These are phyloP conservation scores for Metahyphopichia silvanorum DNA, from an alignment of 805 yeast genomes.

Conservation along the genomic window DNA sequence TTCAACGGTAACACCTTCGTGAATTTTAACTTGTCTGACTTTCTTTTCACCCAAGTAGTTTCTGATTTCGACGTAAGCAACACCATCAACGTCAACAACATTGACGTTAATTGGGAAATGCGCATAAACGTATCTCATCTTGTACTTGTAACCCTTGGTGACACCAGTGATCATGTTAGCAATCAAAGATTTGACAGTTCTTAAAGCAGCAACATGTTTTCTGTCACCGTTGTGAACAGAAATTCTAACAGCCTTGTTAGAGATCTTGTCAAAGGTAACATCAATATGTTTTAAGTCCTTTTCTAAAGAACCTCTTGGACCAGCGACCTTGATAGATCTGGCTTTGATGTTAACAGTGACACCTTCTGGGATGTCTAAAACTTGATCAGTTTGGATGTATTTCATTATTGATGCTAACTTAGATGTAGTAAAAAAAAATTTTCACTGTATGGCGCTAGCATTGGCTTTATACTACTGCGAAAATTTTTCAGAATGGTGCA, in stretches of 20 bases:
- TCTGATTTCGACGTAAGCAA: constrained; percentile 87
- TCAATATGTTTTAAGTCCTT: constrained; percentile 93
- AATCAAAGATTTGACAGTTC: constrained; percentile 96
- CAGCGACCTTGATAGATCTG: constrained; percentile 84
- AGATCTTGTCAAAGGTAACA: constrained; percentile 83
- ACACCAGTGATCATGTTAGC: constrained; percentile 97
- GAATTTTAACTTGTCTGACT: constrained; percentile 83
- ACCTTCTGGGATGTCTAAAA: constrained; percentile 84
- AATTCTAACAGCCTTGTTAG: constrained; percentile 73
- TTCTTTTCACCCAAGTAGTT: constrained; percentile 99
- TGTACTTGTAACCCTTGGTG: constrained; percentile 98
- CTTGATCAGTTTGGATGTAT: constrained; percentile 85
- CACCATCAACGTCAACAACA: constrained; percentile 75
- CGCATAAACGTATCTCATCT: constrained; percentile 99
- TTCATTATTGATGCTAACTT: constrained; percentile 58
- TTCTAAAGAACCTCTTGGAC: constrained; percentile 94
- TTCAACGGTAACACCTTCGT: constrained; percentile 86
- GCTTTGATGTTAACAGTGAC: constrained; percentile 90
- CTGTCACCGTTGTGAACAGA: constrained; percentile 98
- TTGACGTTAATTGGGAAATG: constrained; percentile 99
- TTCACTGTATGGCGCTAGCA: neutral
- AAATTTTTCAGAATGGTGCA: neutral
- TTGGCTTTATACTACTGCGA: neutral
- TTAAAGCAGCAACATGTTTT: constrained; percentile 99
- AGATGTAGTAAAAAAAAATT: constrained; percentile 2